phyloP scores from a whole-genome alignment of 2,329 filamentous ascomycete species.

The Scedosporium minutisporum region DNA sequence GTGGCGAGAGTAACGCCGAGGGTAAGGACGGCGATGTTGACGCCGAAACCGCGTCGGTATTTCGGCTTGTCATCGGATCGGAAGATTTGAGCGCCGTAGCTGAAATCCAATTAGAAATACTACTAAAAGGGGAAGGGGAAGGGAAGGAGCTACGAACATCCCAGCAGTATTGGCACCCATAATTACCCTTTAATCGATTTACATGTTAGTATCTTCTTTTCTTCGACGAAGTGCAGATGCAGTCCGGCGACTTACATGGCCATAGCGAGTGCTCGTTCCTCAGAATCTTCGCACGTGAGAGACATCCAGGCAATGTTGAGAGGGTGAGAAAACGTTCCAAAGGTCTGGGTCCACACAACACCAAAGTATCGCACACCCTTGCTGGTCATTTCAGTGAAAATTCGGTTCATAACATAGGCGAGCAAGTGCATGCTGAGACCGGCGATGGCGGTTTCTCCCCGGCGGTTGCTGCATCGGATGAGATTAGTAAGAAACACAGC shows the following conservation, averaged over 20 bases:
- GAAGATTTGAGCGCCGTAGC: constrained; percentile 20
- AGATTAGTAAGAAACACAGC: constrained; percentile 21
- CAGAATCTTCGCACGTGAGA: constrained; percentile 17
- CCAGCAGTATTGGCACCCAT: constrained; percentile 22
- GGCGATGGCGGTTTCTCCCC: constrained; percentile 42
- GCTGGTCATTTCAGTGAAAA: constrained; percentile 33
- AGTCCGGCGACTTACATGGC: constrained; percentile 13
- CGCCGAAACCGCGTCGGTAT: constrained; percentile 19
- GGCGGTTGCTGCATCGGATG: constrained; percentile 27
- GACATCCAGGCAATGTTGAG: constrained; percentile 22
- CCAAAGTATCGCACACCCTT: constrained; percentile 12
- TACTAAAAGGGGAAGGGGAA: too few species aligned
- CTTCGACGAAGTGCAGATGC: background rate
- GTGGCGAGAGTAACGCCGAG: constrained; percentile 14
- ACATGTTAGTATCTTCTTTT: background rate
- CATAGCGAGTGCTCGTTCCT: constrained; percentile 22
- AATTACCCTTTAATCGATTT: constrained; percentile 12
- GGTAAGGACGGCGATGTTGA: constrained; percentile 15
- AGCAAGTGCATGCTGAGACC: constrained; percentile 22
- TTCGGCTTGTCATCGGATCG: constrained; percentile 18
- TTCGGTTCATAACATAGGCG: constrained; percentile 44
- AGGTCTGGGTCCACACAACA: constrained; percentile 15
- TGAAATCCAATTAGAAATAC: too few species aligned
- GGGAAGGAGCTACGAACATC: constrained; percentile 6
- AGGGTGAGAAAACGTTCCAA: constrained; percentile 10